Evolutionary conservation across 139 green algal genomes (phyloP), one percentile per base, ranked within the genome.

Genomic region (Micractinium sp.): DNA sequence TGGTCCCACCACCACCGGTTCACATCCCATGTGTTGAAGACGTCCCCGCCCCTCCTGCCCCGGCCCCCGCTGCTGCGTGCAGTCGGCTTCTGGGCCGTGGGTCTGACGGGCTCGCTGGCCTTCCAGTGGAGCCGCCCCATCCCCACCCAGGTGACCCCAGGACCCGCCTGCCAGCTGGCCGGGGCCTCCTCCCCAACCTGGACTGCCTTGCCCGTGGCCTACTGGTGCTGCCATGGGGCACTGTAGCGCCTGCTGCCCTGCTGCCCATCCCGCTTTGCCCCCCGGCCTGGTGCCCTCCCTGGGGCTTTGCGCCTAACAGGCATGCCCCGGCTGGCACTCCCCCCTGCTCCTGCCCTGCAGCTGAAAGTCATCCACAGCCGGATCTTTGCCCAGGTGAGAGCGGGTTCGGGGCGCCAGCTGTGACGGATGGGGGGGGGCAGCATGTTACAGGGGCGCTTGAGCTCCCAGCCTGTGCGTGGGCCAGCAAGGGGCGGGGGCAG

Each of bases 291-390:
- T 19, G 7, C 66, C 15, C 23, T 29, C 25, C 66, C 66, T 73
- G 66, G 7, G 3, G 14, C 66, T 19, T 27, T 14, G 66, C 22
- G 9, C 9, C 2, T 3, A 19, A 29, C 39, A 2, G 22, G 27
- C 18, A 61, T 15, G 73, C 25, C n/a, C 12, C 12, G 29, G 19
- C 33, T 29, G 73, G 2, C 3, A 35, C 53, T 12, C 31, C 33
- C 41, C 25, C 25, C 15, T 20, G 13, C 7, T 36, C 5, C 18
- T 66, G 1, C 38, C 71, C 20, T 39, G n/a, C 80, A 89, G 39
- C 75, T 93, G 36, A 93, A 94, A 81, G 53, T 94, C 12, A 94
- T 94, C 29, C 92, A 94, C 67, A 77, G 73, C 4, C 85, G 92
- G 33, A 83, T 94, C 0, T 92, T 91, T 84, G 92, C 92, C 25